phyloP scores from a whole-genome alignment of 2,329 filamentous ascomycete genomes.

The Ceratocystis diversiconidia region DNA sequence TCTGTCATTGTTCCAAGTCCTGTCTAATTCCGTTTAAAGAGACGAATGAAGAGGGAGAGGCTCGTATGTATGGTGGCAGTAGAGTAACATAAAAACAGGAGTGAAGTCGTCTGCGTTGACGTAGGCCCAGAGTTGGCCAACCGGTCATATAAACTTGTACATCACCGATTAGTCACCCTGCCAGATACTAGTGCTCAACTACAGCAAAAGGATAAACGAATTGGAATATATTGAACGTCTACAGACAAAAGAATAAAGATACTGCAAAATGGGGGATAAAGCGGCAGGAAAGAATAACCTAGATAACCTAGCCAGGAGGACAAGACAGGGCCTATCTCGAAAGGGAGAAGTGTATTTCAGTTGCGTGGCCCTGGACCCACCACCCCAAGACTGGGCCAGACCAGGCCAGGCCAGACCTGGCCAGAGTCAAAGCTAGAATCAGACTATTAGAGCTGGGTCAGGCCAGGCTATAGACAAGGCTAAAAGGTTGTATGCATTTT shows the following conservation, averaged over 20 bases:
- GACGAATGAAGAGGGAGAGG: neutral
- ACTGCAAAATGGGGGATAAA: neutral
- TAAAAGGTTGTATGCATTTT: too few species aligned
- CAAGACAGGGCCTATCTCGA: neutral
- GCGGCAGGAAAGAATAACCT: neutral
- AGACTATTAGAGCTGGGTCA: neutral
- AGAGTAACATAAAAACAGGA: too few species aligned
- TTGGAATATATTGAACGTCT: too few species aligned
- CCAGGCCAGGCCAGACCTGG: too few species aligned
- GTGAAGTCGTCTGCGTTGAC: too few species aligned
- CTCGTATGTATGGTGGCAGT: too few species aligned
- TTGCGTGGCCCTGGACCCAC: too few species aligned
- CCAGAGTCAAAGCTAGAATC: too few species aligned
- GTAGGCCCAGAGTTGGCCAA: too few species aligned
- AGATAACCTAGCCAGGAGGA: neutral
- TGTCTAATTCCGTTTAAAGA: conserved; percentile 1
- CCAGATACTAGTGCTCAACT: neutral
- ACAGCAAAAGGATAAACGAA: neutral
- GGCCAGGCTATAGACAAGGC: neutral
- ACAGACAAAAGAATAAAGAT: neutral
- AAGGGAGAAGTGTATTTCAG: neutral
- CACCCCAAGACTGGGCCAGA: too few species aligned
- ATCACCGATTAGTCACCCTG: too few species aligned
- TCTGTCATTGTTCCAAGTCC: neutral
- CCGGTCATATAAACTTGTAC: neutral